phyloP scores from a whole-genome alignment of 148 eudicot species.

The Vaccinium vitisidaea region DNA sequence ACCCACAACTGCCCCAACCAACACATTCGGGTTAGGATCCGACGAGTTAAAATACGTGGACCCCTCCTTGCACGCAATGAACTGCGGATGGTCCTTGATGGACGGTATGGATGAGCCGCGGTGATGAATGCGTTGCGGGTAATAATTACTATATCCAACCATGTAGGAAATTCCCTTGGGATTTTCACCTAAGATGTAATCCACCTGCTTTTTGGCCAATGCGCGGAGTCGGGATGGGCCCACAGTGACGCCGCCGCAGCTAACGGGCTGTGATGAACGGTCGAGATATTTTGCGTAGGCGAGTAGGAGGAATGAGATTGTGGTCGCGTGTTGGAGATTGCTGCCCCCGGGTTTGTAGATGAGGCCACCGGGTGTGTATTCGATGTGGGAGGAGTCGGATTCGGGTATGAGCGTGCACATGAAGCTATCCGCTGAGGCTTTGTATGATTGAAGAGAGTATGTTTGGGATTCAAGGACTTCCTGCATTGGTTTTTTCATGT shows the following conservation, averaged over 20 bases:
- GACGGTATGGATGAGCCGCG: slow-evolving; percentile 86
- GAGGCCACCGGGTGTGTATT: slow-evolving; percentile 79
- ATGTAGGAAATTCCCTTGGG: slow-evolving; percentile 86
- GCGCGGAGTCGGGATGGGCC: slow-evolving; percentile 48
- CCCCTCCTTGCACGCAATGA: slow-evolving; percentile 77
- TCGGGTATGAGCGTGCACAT: slow-evolving; percentile 83
- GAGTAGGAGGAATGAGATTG: slow-evolving; percentile 71
- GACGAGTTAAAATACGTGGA: slow-evolving; percentile 61
- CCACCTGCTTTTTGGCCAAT: slow-evolving; percentile 76
- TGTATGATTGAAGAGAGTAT: slow-evolving; percentile 69
- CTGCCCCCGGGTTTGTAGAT: slow-evolving; percentile 84
- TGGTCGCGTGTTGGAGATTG: slow-evolving; percentile 81
- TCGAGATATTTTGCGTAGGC: slow-evolving; percentile 75
- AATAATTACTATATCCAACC: slow-evolving; percentile 72
- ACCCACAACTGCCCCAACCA: slow-evolving; percentile 84
- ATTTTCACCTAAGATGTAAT: slow-evolving; percentile 87
- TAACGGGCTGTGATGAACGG: slow-evolving; percentile 34
- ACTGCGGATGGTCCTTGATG: slow-evolving; percentile 51
- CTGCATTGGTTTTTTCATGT: slow-evolving; percentile 27
- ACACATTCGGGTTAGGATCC: slow-evolving; percentile 64
- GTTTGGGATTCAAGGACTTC: slow-evolving; percentile 66
- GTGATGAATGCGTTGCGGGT: slow-evolving; percentile 78
- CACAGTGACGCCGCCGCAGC: slow-evolving; percentile 49
- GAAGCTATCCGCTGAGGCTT: slow-evolving; percentile 83
- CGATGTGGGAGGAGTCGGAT: slow-evolving; percentile 66